These are phyloP conservation scores for Scheffersomyces spartinae DNA, from an alignment of 805 yeast genomes.

Conservation along the genomic window DNA sequence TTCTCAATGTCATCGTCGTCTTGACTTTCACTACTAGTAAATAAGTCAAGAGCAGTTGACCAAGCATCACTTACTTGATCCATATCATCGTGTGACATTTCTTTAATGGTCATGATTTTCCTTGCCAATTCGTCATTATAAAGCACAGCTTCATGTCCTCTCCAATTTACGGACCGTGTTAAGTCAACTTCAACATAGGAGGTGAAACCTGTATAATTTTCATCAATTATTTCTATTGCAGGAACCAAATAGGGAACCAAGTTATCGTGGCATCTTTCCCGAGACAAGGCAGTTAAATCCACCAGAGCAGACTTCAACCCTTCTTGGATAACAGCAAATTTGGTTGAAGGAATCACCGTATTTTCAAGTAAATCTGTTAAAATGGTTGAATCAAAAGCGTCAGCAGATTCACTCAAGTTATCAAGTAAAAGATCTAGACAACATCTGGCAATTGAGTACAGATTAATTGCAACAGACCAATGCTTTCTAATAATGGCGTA, in stretches of 20 bases:
- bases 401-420: too few species aligned
- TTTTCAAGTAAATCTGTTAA: too few species aligned
- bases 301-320: too few species aligned
- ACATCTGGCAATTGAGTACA: constrained; percentile 51
- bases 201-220: constrained; percentile 26
- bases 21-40: constrained; percentile 29
- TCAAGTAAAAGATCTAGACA: constrained; percentile 50
- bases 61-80: constrained; percentile 21
- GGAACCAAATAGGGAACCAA: constrained; percentile 20
- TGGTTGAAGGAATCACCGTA: constrained; percentile 58
- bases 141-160: constrained; percentile 45
- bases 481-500: constrained; percentile 39
- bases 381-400: too few species aligned
- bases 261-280: constrained; percentile 25
- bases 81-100: constrained; percentile 17
- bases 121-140: constrained; percentile 65
- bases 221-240: constrained; percentile 27
- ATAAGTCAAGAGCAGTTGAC: constrained; percentile 44
- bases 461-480: constrained; percentile 42
- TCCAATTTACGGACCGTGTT: constrained; percentile 33
- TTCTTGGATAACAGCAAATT: constrained; percentile 37
- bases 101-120: constrained; percentile 32
- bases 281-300: constrained; percentile 42
- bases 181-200: constrained; percentile 17
- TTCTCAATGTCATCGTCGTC: constrained; percentile 43